A percentile compares a stretch with the other conserved stretches of the same genome.
Conservation (phyloP, 768 basidiomycete genomes). For the Xanthoconium purpureum region DNA sequence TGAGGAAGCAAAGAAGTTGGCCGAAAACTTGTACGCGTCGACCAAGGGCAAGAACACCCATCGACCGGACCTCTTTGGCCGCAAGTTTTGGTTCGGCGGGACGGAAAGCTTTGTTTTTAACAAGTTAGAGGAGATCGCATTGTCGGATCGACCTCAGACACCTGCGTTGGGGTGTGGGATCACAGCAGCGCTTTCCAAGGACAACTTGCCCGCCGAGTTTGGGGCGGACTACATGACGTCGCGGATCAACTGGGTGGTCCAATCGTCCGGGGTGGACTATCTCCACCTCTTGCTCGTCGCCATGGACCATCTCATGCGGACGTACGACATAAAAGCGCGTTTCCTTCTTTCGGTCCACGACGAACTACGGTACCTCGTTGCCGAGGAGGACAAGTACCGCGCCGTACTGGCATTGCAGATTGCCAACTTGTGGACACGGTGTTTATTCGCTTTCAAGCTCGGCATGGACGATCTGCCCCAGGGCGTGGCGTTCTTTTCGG, state of each 20-base stretch:
- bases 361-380: slow-evolving; percentile 91
- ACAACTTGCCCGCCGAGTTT: slow-evolving; percentile 77
- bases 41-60: slow-evolving; percentile 93
- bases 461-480: slow-evolving; percentile 96
- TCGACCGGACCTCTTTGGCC: slow-evolving; percentile 65
- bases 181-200: slow-evolving; percentile 89
- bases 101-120: slow-evolving; percentile 97
- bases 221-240: slow-evolving; percentile 91
- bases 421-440: slow-evolving; percentile 93
- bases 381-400: slow-evolving; percentile 87
- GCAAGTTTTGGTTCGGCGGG: slow-evolving; percentile 95
- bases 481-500: slow-evolving; percentile 95
- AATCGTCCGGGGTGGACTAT: slow-evolving; percentile 97
- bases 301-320: slow-evolving; percentile 82
- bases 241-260: slow-evolving; percentile 98
- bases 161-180: slow-evolving; percentile 94
- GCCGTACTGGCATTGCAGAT: slow-evolving; percentile 90
- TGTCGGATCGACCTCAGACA: slow-evolving; percentile 82
- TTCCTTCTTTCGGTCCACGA: slow-evolving; percentile 98
- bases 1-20: slow-evolving; percentile 75
- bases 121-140: slow-evolving; percentile 92
- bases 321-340: slow-evolving; percentile 82
- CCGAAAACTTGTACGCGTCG: slow-evolving; percentile 81
- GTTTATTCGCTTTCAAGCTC: slow-evolving; percentile 85
- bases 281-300: slow-evolving; percentile 93